These are phyloP conservation scores for Yarrowia sp. DNA, from an alignment of 805 yeast species.

Conservation along the genomic window DNA sequence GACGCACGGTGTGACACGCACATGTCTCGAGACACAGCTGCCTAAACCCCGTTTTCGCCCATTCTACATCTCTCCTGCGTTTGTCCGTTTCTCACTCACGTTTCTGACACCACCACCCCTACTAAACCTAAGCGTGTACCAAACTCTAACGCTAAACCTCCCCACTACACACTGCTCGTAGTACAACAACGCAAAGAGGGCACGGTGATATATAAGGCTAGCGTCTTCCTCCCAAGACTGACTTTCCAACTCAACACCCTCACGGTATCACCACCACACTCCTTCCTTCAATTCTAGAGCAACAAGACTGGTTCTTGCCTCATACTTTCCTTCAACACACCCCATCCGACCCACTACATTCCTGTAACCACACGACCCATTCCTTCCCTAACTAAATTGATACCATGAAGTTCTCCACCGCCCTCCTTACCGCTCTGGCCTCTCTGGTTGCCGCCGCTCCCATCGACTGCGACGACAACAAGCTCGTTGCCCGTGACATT, in stretches of 20 bases:
- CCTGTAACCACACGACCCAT: background rate
- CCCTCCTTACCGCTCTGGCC: conserved; percentile 41
- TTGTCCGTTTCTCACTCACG: too few relatives aligned
- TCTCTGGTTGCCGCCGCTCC: conserved; percentile 41
- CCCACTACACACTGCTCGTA: background rate
- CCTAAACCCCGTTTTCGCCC: background rate
- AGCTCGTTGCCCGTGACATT: conserved; percentile 29
- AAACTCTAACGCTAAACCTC: background rate
- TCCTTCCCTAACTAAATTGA: background rate
- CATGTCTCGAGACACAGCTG: too few relatives aligned
- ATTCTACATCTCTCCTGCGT: conserved; percentile 17
- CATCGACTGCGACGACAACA: conserved; percentile 40
- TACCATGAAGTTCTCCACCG: conserved; percentile 42
- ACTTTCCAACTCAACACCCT: conserved; percentile 1
- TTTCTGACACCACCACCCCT: conserved; percentile 27
- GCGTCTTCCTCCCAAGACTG: background rate
- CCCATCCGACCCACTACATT: conserved; percentile 8
- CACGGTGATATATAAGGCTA: conserved; percentile 29
- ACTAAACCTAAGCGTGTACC: background rate
- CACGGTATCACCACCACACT: conserved; percentile 26
- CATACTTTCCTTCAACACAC: conserved; percentile 11
- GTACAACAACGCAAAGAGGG: background rate
- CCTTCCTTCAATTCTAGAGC: conserved; percentile 33
- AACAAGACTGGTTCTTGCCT: conserved; percentile 38
- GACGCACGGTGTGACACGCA: too few relatives aligned